A percentile compares a stretch with the other conserved stretches of the same genome.
phyloP scores from a whole-genome alignment of 192 early-diverging fungal genomes.

The Rhizophagus sp. region DNA sequence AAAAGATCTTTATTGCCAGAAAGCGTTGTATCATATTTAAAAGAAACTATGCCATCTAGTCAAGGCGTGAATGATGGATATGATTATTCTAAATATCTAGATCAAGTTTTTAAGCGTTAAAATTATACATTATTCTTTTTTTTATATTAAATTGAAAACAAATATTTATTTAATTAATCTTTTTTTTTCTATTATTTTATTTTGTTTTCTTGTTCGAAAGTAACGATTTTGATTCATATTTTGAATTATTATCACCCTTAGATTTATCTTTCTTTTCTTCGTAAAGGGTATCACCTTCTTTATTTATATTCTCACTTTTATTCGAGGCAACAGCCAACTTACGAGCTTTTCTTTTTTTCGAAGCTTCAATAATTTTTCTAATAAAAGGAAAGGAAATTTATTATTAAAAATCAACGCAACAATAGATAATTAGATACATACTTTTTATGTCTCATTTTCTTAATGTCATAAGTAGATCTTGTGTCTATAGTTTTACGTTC shows the following conservation, averaged over 20 bases:
- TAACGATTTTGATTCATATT: background rate
- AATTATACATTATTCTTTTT: background rate
- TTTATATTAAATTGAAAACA: too few relatives aligned
- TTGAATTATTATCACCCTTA: background rate
- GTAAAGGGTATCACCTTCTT: too few relatives aligned
- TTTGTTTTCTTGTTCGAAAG: background rate
- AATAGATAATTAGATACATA: conserved; percentile 35
- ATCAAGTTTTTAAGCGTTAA: conserved; percentile 53
- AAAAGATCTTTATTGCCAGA: conserved; percentile 75
- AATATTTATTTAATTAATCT: background rate
- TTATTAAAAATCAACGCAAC: background rate
- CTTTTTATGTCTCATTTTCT: conserved; percentile 60
- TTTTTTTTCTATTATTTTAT: background rate
- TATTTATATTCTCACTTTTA: background rate
- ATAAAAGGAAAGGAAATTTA: background rate
- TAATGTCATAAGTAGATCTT: conserved; percentile 63
- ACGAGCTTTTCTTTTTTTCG: conserved; percentile 39
- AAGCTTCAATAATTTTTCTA: conserved; percentile 43
- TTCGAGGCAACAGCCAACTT: background rate
- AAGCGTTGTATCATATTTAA: conserved; percentile 73
- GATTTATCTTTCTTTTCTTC: background rate
- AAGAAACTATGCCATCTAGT: conserved; percentile 69
- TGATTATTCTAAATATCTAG: conserved; percentile 76
- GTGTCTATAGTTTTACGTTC: conserved; percentile 71
- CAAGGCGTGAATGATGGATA: conserved; percentile 60